phyloP scores from a whole-genome alignment of 495 filamentous ascomycete genomes.

The Xylaria palmicola region DNA sequence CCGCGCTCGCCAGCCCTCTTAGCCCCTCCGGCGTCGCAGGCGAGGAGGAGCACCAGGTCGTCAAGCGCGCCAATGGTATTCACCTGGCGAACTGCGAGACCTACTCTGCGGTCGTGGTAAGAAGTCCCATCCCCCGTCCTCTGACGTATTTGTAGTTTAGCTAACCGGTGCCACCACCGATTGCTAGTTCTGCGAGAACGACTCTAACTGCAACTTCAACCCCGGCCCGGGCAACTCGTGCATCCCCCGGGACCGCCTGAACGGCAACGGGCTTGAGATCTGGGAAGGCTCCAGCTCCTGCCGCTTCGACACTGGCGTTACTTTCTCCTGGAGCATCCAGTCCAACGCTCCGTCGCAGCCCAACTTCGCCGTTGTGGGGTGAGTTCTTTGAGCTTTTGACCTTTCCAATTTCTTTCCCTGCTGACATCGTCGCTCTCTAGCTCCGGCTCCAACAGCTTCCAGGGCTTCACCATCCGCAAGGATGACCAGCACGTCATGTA shows the following conservation, averaged over 20 bases:
- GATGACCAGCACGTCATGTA: slow-evolving; percentile 18
- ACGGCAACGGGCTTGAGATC: background rate
- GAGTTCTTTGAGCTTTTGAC: background rate
- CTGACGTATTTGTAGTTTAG: background rate
- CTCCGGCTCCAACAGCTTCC: slow-evolving; percentile 12
- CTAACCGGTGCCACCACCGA: background rate
- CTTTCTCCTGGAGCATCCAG: slow-evolving; percentile 17
- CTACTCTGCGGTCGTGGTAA: background rate
- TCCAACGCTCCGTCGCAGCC: slow-evolving; percentile 14
- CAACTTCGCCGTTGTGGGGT: slow-evolving; percentile 15
- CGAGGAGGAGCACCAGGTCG: background rate
- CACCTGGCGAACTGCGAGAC: background rate
- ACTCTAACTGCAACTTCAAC: slow-evolving; percentile 4
- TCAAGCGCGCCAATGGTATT: background rate
- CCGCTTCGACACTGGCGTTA: slow-evolving; percentile 15
- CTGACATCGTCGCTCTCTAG: background rate
- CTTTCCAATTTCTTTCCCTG: background rate
- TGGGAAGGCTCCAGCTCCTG: slow-evolving; percentile 16
- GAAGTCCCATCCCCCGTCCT: background rate
- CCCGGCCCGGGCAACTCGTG: slow-evolving; percentile 1
- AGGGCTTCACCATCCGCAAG: slow-evolving; percentile 14
- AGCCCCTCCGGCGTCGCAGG: background rate
- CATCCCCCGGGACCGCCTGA: background rate
- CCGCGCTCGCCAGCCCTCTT: background rate
- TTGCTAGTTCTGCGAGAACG: slow-evolving; percentile 18